These are phyloP conservation scores for Aureobasidium leucospermi DNA, from an alignment of 2,329 filamentous ascomycete species.

Conservation along the genomic window DNA sequence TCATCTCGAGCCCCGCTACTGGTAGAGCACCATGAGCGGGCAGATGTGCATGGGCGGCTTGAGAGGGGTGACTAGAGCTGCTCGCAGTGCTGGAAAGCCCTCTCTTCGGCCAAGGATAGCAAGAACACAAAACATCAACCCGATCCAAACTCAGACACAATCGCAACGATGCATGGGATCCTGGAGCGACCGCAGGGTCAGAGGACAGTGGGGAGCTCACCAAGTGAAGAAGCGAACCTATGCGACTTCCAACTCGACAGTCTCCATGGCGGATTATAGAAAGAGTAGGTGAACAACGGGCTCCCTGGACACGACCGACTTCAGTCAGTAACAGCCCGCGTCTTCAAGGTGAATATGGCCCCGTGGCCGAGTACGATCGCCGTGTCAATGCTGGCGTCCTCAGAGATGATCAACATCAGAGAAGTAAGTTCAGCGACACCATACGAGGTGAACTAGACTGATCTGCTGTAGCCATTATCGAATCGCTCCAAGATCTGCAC, in stretches of 20 bases:
- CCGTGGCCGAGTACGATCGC: conserved; percentile 79
- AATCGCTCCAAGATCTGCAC: conserved; percentile 81
- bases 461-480: conserved; percentile 63
- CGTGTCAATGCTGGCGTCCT: conserved; percentile 67
- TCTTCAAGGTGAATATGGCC: conserved; percentile 44
- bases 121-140: neutral
- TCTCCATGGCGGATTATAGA: conserved; percentile 26
- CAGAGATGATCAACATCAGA: conserved; percentile 83
- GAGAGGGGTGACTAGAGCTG: neutral
- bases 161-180: conserved; percentile 6
- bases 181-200: conserved; percentile 5
- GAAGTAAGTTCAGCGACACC: conserved; percentile 49
- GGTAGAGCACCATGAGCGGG: conserved; percentile 7
- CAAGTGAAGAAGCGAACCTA: neutral
- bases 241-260: conserved; percentile 15
- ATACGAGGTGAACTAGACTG: neutral
- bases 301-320: neutral
- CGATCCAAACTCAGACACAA: neutral
- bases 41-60: neutral
- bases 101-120: neutral
- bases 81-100: neutral
- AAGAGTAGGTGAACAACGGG: conserved; percentile 17
- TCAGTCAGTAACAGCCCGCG: conserved; percentile 3
- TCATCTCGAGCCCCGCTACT: neutral
- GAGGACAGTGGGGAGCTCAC: conserved; percentile 3